These are phyloP conservation scores for Suillus paluster DNA, from an alignment of 768 basidiomycete species.

Conservation along the genomic window DNA sequence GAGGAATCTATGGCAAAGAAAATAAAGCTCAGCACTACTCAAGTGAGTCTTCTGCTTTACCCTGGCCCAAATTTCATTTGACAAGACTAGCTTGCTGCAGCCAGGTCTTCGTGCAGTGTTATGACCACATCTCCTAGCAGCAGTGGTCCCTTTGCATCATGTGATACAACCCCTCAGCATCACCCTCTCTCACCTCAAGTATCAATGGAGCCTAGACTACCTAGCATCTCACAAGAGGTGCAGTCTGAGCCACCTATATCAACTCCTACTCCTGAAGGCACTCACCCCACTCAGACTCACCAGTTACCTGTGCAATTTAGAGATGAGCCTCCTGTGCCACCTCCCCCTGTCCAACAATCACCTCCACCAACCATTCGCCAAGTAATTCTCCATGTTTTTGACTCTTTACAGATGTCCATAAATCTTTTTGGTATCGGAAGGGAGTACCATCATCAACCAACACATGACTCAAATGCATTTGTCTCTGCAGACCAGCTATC, in stretches of 20 bases:
- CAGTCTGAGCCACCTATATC: not conserved
- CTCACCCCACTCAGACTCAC: not conserved
- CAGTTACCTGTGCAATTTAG: constrained; percentile 12
- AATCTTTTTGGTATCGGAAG: constrained; percentile 19
- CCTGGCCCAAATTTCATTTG: not conserved
- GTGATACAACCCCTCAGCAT: not conserved
- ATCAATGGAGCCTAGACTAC: no score
- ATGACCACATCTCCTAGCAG: not conserved
- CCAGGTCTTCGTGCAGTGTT: not conserved
- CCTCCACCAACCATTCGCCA: constrained; percentile 6
- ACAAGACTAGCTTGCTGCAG: not conserved
- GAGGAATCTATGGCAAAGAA: not conserved
- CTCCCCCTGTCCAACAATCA: not conserved
- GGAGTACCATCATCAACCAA: constrained; percentile 16
- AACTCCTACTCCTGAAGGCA: not conserved
- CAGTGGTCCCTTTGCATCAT: no score
- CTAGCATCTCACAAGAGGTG: not conserved
- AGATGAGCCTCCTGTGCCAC: constrained; percentile 22
- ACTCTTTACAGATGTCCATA: constrained; percentile 14
- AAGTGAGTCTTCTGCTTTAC: not conserved
- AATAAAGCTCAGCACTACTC: not conserved
- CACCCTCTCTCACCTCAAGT: not conserved
- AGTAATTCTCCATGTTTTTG: constrained; percentile 20
- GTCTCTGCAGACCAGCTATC: constrained; percentile 1
- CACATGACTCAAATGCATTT: not conserved